Conservation (phyloP, 805 yeast genomes). For the Kuraishia borneana region DNA sequence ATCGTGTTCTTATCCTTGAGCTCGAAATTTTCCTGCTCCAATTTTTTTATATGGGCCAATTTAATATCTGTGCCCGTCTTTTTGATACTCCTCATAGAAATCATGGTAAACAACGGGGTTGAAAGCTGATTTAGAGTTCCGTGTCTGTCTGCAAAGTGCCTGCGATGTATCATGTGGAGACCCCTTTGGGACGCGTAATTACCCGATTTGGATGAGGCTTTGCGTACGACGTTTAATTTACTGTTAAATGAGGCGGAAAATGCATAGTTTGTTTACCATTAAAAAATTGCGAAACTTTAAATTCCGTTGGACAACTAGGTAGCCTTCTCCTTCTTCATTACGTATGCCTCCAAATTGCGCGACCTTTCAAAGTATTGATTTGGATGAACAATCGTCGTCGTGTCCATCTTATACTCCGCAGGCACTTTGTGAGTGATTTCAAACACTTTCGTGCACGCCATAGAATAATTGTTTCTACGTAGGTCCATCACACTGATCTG, state of each 20-base stretch:
- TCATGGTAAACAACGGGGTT: too few species aligned
- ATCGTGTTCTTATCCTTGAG: constrained; percentile 1
- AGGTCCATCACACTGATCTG: constrained; percentile 56
- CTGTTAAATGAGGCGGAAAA: not conserved
- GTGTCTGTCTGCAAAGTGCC: too few species aligned
- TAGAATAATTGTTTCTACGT: constrained; percentile 62
- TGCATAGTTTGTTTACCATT: too few species aligned
- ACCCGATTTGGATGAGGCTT: not conserved
- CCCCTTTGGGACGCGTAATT: not conserved
- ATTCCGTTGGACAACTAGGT: not conserved
- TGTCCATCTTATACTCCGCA: constrained; percentile 30
- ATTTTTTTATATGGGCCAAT: not conserved
- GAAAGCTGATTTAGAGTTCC: too few species aligned
- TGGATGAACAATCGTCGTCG: constrained; percentile 70
- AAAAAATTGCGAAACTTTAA: not conserved
- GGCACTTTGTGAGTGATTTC: constrained; percentile 52
- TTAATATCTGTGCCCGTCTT: not conserved
- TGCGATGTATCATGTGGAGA: not conserved
- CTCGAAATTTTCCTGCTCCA: constrained; percentile 1
- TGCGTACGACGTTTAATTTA: not conserved
- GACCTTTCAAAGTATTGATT: constrained; percentile 79
- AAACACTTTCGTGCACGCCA: constrained; percentile 84
- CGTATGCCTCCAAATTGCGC: constrained; percentile 37
- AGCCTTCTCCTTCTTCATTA: constrained; percentile 7
- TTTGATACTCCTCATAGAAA: not conserved